These are phyloP conservation scores for Boletus vinaceobasis DNA, from an alignment of 768 basidiomycete species.

Conservation along the genomic window DNA sequence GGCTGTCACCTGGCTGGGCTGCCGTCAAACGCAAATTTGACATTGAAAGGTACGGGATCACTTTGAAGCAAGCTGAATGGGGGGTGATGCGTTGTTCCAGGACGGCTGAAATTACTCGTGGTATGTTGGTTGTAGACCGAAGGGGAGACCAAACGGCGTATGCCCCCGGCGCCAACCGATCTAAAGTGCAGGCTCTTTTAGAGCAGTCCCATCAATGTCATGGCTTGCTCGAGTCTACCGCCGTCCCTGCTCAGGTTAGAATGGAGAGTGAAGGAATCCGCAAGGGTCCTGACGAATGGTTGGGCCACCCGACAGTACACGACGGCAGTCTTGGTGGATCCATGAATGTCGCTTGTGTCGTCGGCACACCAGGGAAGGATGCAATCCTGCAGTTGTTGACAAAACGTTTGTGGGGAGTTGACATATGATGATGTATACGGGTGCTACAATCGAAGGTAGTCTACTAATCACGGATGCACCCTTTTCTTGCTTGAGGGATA, in stretches of 20 bases:
- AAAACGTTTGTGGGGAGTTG: slow-evolving; percentile 52
- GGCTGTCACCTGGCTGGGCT: slow-evolving; percentile 54
- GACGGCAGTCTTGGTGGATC: slow-evolving; percentile 21
- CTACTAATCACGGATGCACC: no score
- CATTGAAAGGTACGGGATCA: slow-evolving; percentile 57
- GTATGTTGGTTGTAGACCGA: slow-evolving; percentile 85
- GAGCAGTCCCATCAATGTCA: slow-evolving; percentile 35
- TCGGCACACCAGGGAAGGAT: slow-evolving; percentile 62
- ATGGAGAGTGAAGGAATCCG: slow-evolving; percentile 34
- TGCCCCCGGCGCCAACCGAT: slow-evolving; percentile 62
- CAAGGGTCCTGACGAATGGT: slow-evolving; percentile 17
- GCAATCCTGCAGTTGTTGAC: slow-evolving; percentile 46
- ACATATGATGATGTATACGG: background rate
- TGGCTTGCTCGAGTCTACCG: slow-evolving; percentile 45
- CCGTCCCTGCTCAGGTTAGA: slow-evolving; percentile 53
- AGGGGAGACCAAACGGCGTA: slow-evolving; percentile 64
- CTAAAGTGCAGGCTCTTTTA: slow-evolving; percentile 54
- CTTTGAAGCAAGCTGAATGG: background rate
- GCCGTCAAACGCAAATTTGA: slow-evolving; percentile 53
- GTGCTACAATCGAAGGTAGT: background rate
- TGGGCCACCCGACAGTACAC: slow-evolving; percentile 18
- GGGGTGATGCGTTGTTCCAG: slow-evolving; percentile 33
- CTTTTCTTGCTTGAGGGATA: no score
- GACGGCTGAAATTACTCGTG: slow-evolving; percentile 74
- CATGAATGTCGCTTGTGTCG: slow-evolving; percentile 45